Evolutionary conservation across 805 yeast species (phyloP), one percentile per base, ranked within the genome.

Genomic region (Zygotorulaspora danielsina): DNA sequence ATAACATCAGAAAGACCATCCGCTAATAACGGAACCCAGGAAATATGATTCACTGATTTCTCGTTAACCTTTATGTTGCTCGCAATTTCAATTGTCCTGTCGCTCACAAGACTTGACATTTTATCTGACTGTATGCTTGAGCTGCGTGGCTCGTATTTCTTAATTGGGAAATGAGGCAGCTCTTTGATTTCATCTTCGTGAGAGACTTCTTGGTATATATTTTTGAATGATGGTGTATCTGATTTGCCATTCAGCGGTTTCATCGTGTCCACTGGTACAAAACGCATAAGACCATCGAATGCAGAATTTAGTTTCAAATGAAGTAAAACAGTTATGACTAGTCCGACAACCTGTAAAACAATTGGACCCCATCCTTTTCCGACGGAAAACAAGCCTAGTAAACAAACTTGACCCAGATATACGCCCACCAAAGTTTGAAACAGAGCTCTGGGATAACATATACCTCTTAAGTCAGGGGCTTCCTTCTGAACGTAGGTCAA

Each of bases 301-400:
- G 96, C 86, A 6, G 56, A 45, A 46, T 72, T 76, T 57, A 90
- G 61, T 46, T 77, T 73, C 20, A 76, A 12, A 54, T 90, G 96
- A 42, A 76, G 70, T 56, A 85, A 81, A 3, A 74, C 73, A 0
- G 97, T 86, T 48, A 72, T 62, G 6, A 72, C 75, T 10, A 86
- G 53, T 29, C 82, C 69, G 36, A 89, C 70, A 1, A 78, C 79
- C 60, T 84, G 85, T 38, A 90, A 64, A 3, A 81, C 84, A 48
- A 88, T 72, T 25, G 96, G 95, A 32, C 96, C 97, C 96, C 96
- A 90, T 29, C 94, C 83, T 70, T 86, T 86, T 45, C 94, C 88
- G 40, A 90, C 94, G 12, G 78, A 84, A 59, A 87, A 89, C 40
- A 93, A 63, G 39, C 96, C 97, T 38, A 93, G 59, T 47, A 93